Base-by-base conservation (phyloP, 352 stramenopile genomes). In the Phytopythium helicoides region DNA sequence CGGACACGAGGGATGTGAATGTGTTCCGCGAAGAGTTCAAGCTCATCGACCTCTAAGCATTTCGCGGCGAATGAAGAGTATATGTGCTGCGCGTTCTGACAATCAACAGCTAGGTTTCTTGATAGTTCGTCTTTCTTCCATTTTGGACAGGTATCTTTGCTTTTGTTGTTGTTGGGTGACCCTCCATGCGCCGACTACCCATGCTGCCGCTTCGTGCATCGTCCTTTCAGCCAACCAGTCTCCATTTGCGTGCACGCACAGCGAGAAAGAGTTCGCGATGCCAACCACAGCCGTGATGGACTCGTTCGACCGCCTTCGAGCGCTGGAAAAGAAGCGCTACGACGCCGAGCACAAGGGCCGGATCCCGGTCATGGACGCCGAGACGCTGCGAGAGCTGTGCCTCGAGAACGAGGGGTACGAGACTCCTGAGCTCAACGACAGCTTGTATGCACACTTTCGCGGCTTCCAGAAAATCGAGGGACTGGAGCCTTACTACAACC, bases 341-440 rank as follows among this genome's bases (percentile, higher is more conserved):
- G 63, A 79, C 11, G 54, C 75, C 4, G 76, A 85, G 37, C 76
- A 70, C 49, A 91, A 82, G 54, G 82, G 80, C 15, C 61, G 71
- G 11, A 67, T 97, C 19, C 88, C 89, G 22, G 64, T 92, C 48
- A 97, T 98, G 92, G 85, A 93, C 46, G 78, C 74, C 19, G 86
- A 85, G 56, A 93, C 89, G 22, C 68, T 98, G 23, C 60, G 71
- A 8, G 67, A 89, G 57, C 71, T 95, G 25, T 96, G 89, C 44
- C 47, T 97, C 31, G 84, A 95, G 52, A 91, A 97, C 63, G 88
- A 94, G 47, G 96, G 95, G 36, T 99, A 98, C 62, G 87, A 97
- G 66, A 98, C 91, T 25, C 90, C 92, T 25, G 87, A 94, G 56
- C 81, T 98, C 15, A 98, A 99, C 58, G 93, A 98, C 56, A 97